Base-by-base conservation (phyloP, 306 rosid genomes). In the Casuarina cunninghamiana region DNA sequence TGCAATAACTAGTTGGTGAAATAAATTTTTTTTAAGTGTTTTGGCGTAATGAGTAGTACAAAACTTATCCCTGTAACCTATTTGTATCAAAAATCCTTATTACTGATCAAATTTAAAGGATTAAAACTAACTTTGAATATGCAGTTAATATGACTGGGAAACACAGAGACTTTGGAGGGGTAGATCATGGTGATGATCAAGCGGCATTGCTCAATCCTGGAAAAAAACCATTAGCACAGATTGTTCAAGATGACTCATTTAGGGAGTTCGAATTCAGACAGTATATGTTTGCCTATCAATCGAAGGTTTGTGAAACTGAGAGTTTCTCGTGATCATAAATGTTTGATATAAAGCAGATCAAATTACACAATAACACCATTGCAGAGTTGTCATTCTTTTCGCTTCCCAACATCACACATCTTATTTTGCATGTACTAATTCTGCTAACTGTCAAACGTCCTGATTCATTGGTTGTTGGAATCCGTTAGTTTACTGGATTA, bases 261-360 rank as follows among this genome's bases (percentile, higher is more conserved):
- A 83, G 99, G 89, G 99, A 96, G 84, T 96, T 96, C 83, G 99
- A 96, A 79, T 93, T 96, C 86, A 82, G 96, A 85, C 99, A 96
- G 80, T 96, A 96, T 90, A 90, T 96, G 37, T 93, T 96, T 84
- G 85, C 98, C 81, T 91, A 98, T 79, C 97, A 90, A 83, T 80
- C 98, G 79, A 93, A 91, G 99, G 99, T 96, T 78, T 72, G 86
- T 53, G 71, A 66, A 21, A 82, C 86, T 53, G 53, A 57, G 69
- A 81, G 83, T 62, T 65, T 41, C 55, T 77, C 50, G 6, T 78
- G 74, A 43, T 53, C 44, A 19, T 37, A 74, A 75, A 38, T 72
- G 48, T 51, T 75, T 80, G 50, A n/a, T 68, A 53, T 66, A 37
- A 71, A 77, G 70, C 66, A 74, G 60, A 78, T 77, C 43, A 32